Evolutionary conservation across 192 early-diverging fungal species (phyloP), one percentile per base, ranked within the genome.

Genomic region (Mortierella claussenii): DNA sequence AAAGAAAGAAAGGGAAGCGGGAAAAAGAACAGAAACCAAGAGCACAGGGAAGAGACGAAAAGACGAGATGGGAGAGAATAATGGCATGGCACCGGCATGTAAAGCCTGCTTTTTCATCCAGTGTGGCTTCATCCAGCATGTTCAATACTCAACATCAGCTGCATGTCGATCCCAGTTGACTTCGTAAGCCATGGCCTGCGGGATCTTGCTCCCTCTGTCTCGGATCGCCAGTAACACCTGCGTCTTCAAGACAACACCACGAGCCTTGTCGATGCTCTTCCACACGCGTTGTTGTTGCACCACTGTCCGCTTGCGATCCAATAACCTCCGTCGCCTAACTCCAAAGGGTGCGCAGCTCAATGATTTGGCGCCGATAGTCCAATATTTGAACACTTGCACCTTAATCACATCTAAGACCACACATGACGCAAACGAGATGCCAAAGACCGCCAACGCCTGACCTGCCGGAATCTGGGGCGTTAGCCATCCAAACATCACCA

Each of bases 371-470:
- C 43, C 65, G 2, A 30, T 30, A 4, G 63, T 55, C 73, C 73
- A 76, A 47, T 51, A 51, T 30, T 45, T 54, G 65, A 76, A 76
- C 8, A 76, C 73, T 6, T 65, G 73, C 57, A 91, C 89, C 66
- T 93, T 93, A 66, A 93, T 82, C 6, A 83, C 50, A 58, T 92
- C 91, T 31, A 92, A 67, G 53, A 91, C 65, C 34, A 88, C 65
- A 55, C 88, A 88, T 17, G 81, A 79, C 12, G 80, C 74, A 33
- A 87, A 63, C 17, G 88, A 89, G 49, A 90, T 67, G 24, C 52
- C 83, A 44, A 90, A 53, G 37, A 91, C 81, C 32, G 60, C 49
- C 10, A 88, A 27, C 8, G 80, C 86, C 79, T 86, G 82, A 1
- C 36, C 74, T 49, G 71, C 79, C 4, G 87, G 84, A 45, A 87